Evolutionary conservation across 2,329 filamentous ascomycete genomes (phyloP), one percentile per base, ranked within the genome.

Genomic region (Myriosclerotinia duriaeana): DNA sequence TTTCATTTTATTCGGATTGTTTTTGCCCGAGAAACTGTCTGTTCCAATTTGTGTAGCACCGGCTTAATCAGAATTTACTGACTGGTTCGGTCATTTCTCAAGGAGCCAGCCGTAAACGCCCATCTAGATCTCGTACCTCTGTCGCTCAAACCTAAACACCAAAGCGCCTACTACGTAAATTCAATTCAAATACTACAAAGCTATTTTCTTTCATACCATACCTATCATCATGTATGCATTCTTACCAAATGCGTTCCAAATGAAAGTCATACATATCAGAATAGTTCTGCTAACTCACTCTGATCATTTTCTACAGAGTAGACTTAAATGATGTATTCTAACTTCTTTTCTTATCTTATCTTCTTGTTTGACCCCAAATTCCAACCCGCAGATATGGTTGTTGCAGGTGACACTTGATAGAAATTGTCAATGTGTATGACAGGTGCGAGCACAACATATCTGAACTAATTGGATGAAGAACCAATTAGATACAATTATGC

Each of bases 21-120:
- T 58, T 46, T 58, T 22, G 34, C 26, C 40, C 54, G 15, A 58
- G 9, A 44, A 26, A 30, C 3, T 44, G 40, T 26, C 26, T 26
- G 26, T 26, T 26, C 26, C 26, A 26, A 26, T 26, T 42, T 30
- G 48, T 64, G 61, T 46, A 55, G 26, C 52, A 26, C 61, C 55
- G 61, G 20, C 38, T 22, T 56, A n/a, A 17, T 46, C 30, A 34
- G n/a, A 20, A 36, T 46, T 36, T 44, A 30, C 14, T 22, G 11
- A 42, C 15, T 53, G 60, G 36, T 53, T 14, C n/a, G 40, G 56
- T 22, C 36, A 38, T 12, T 55, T 38, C 30, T 55, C 36, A 34
- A 36, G 15, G 15, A 34, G 50, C 61, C 14, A 34, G 50, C 61
- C 14, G 20, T 64, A 64, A 56, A 50, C 53, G 42, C 62, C 62